Evolutionary conservation across 2,329 filamentous ascomycete genomes (phyloP).

Genomic region (Trichoderma pleuroti): DNA sequence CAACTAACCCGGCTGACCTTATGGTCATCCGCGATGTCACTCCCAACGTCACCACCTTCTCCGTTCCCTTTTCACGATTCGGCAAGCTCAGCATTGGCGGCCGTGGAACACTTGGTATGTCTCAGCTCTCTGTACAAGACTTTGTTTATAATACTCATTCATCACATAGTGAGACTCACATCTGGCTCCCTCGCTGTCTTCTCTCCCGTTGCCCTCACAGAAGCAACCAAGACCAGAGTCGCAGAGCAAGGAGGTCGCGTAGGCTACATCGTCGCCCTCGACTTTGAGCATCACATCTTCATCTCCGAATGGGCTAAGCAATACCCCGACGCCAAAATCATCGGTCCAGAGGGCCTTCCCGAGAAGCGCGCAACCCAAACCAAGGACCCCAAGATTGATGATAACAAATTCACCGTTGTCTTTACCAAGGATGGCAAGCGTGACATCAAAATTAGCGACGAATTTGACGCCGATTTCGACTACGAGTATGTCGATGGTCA

Average conservation of each 20-base stretch:
- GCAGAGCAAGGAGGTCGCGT: conserved; percentile 65
- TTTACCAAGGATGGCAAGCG: conserved; percentile 58
- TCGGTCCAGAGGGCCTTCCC: conserved; percentile 77
- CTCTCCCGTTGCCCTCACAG: conserved; percentile 83
- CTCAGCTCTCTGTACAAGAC: neutral
- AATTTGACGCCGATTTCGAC: conserved; percentile 85
- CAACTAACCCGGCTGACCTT: conserved; percentile 69
- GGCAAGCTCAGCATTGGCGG: conserved; percentile 80
- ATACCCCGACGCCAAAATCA: conserved; percentile 73
- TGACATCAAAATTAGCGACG: conserved; percentile 57
- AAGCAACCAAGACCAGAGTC: conserved; percentile 63
- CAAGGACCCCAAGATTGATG: conserved; percentile 42
- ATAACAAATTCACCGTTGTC: conserved; percentile 61
- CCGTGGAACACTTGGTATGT: conserved; percentile 75
- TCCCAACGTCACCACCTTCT: conserved; percentile 73
- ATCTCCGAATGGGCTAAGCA: conserved; percentile 77
- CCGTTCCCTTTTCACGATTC: conserved; percentile 79
- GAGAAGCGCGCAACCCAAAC: conserved; percentile 66
- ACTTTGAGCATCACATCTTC: conserved; percentile 95
- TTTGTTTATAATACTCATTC: neutral
- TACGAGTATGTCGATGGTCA: conserved; percentile 79
- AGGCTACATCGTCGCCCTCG: conserved; percentile 80
- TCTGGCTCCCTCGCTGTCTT: conserved; percentile 81
- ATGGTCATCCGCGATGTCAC: conserved; percentile 89
- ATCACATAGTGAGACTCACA: conserved; percentile 64